Conservation (phyloP, 352 stramenopile species). For the Phytopythium oedochilum region DNA sequence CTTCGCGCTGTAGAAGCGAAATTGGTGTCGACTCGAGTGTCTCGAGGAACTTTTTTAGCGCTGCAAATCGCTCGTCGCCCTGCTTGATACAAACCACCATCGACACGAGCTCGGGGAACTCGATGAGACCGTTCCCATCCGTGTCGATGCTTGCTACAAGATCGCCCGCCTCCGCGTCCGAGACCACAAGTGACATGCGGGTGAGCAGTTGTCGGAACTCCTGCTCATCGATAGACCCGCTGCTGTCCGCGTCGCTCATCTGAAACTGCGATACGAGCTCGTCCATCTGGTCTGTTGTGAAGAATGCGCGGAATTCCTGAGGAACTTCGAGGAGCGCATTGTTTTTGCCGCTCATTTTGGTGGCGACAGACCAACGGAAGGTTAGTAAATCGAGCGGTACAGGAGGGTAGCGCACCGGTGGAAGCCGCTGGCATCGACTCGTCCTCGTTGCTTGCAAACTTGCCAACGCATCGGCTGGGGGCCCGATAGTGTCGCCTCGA, state of each 20-base stretch:
- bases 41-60: conserved; percentile 40
- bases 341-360: not conserved
- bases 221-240: conserved; percentile 52
- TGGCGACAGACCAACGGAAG: not conserved
- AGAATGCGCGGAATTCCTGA: conserved; percentile 27
- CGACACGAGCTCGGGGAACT: conserved; percentile 51
- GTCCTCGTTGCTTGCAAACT: not conserved
- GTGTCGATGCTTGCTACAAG: conserved; percentile 52
- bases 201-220: conserved; percentile 60
- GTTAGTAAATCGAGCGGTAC: not conserved
- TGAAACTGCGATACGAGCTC: conserved; percentile 64
- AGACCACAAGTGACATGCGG: conserved; percentile 41
- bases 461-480: not conserved
- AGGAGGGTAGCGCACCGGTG: not conserved
- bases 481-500: not conserved
- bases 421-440: not conserved
- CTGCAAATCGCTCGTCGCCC: conserved; percentile 40
- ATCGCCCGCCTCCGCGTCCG: conserved; percentile 36
- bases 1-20: conserved; percentile 56
- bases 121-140: conserved; percentile 53
- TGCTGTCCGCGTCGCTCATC: conserved; percentile 48
- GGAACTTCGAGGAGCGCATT: conserved; percentile 28
- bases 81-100: conserved; percentile 54
- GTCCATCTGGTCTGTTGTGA: conserved; percentile 43
- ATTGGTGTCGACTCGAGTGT: conserved; percentile 59